Evolutionary conservation across 768 basidiomycete genomes (phyloP).

Genomic region (Phaeolepiota aurea): DNA sequence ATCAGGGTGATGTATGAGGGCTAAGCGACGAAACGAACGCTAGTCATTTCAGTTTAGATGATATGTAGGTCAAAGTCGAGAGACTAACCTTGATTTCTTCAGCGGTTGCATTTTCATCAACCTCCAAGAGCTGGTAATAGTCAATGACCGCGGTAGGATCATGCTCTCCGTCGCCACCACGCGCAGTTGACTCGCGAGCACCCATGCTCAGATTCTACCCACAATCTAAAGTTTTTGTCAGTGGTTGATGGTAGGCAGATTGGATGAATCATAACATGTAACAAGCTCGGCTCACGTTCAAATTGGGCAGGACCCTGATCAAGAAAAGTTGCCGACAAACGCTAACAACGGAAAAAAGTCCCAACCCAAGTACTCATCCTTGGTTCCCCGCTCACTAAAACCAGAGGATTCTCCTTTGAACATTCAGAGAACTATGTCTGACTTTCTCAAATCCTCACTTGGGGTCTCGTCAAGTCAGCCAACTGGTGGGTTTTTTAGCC

Average conservation of each 20-base stretch:
- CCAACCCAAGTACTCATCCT: no score
- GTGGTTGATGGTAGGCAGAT: no score
- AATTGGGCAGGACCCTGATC: not conserved
- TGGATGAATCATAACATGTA: no score
- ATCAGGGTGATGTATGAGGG: constrained; percentile 81
- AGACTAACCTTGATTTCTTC: constrained; percentile 80
- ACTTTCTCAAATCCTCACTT: constrained; percentile 38
- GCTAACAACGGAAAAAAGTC: no score
- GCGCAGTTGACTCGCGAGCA: constrained; percentile 53
- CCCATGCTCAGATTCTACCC: constrained; percentile 39
- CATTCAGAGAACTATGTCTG: no score
- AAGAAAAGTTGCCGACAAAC: no score
- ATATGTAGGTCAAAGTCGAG: not conserved
- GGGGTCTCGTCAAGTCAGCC: constrained; percentile 16
- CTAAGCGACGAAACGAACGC: constrained; percentile 79
- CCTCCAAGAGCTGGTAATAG: constrained; percentile 77
- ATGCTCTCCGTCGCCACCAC: constrained; percentile 11
- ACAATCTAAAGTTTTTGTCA: not conserved
- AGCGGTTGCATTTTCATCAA: constrained; percentile 72
- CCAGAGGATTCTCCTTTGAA: no score
- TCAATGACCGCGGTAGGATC: constrained; percentile 30
- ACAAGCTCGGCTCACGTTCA: not conserved
- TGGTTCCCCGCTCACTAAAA: no score
- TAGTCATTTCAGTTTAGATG: constrained; percentile 17
- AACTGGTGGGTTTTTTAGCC: constrained; percentile 15